phyloP scores from a whole-genome alignment of 257 asterid species.

The Nicotiana obtusifolia region DNA sequence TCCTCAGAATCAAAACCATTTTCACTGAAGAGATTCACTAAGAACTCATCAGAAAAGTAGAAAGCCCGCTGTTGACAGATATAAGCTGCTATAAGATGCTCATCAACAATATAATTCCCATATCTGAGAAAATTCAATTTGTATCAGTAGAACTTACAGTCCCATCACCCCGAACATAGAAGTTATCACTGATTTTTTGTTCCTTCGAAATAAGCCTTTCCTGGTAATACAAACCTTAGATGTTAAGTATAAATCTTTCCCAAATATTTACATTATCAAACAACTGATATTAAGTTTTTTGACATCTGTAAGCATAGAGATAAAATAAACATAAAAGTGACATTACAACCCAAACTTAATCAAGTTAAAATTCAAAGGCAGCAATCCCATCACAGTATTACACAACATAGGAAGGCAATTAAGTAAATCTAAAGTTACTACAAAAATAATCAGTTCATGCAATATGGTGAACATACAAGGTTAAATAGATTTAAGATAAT shows the following conservation, averaged over 20 bases:
- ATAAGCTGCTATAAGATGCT: constrained; percentile 18
- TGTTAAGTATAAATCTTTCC: not conserved
- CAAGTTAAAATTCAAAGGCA: not conserved
- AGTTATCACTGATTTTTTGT: constrained; percentile 89
- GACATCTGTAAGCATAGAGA: not conserved
- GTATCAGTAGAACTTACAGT: constrained; percentile 56
- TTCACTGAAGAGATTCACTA: constrained; percentile 53
- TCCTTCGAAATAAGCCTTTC: constrained; percentile 83
- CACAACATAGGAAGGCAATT: not conserved
- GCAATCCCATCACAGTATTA: not conserved
- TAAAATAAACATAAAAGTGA: not conserved
- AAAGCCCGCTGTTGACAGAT: constrained; percentile 72
- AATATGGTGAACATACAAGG: not conserved
- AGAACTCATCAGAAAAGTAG: constrained; percentile 85
- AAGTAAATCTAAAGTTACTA: not conserved
- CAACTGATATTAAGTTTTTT: too few relatives aligned
- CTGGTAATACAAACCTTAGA: constrained; percentile 30
- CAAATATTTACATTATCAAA: not conserved
- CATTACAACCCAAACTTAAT: constrained; percentile 1
- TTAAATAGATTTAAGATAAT: not conserved
- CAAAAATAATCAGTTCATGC: not conserved
- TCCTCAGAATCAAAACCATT: constrained; percentile 72
- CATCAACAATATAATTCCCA: not conserved
- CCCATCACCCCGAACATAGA: constrained; percentile 97
- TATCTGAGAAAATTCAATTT: constrained; percentile 13